Percentiles rank a stretch among this genome's conserved stretches.
These are phyloP conservation scores for Seiridium cupressi DNA, from an alignment of 2,329 filamentous ascomycete genomes.

Conservation along the genomic window DNA sequence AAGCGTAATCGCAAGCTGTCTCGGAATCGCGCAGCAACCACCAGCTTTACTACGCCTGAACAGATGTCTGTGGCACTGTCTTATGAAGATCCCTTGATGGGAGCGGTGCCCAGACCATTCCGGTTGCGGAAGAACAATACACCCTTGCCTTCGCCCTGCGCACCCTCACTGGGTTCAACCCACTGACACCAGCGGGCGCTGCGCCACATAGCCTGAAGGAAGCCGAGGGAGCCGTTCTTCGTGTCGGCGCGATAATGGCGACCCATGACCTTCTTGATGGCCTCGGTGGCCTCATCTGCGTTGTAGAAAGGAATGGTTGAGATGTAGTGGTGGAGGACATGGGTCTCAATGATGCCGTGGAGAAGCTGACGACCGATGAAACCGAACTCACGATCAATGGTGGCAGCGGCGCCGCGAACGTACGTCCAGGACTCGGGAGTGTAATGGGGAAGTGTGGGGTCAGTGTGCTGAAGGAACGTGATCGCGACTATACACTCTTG, in stretches of 20 bases:
- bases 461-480: constrained; percentile 96
- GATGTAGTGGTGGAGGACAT: constrained; percentile 97
- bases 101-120: constrained; percentile 74
- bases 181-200: constrained; percentile 89
- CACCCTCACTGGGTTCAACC: constrained; percentile 88
- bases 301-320: constrained; percentile 96
- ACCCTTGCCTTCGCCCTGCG: constrained; percentile 75
- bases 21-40: too few species aligned
- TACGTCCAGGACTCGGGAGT: constrained; percentile 85
- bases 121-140: constrained; percentile 94
- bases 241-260: constrained; percentile 87
- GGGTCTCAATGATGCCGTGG: constrained; percentile 96
- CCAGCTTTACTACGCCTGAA: too few species aligned
- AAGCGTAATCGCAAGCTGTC: too few species aligned
- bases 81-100: constrained; percentile 21
- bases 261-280: constrained; percentile 94
- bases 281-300: constrained; percentile 89
- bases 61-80: too few species aligned
- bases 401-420: constrained; percentile 87
- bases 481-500: constrained; percentile 71
- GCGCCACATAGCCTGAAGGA: constrained; percentile 79
- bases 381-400: constrained; percentile 95
- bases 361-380: constrained; percentile 89
- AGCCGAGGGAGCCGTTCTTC: constrained; percentile 74
- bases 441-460: constrained; percentile 93